These are phyloP conservation scores for Toxicodendron radicans DNA, from an alignment of 345 rosid species.

Conservation along the genomic window DNA sequence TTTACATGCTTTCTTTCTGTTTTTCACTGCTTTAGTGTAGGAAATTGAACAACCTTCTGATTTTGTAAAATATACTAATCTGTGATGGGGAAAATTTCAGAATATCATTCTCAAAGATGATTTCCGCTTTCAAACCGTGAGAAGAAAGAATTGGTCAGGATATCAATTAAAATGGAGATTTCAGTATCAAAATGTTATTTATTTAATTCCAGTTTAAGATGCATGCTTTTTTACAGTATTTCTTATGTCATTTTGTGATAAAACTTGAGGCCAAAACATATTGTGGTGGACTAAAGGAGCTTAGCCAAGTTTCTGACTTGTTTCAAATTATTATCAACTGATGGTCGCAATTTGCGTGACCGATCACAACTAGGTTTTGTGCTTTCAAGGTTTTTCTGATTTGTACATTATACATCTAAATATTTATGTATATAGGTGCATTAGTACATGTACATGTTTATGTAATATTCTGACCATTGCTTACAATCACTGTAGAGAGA, in stretches of 20 bases:
- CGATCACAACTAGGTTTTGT: background rate
- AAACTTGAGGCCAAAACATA: background rate
- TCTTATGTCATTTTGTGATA: background rate
- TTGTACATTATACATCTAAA: background rate
- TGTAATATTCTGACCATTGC: background rate
- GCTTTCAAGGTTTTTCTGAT: background rate
- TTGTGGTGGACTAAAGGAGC: background rate
- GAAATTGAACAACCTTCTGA: background rate
- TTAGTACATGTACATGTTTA: background rate
- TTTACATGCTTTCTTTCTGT: background rate
- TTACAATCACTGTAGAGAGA: slow-evolving; percentile 33
- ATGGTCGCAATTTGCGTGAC: background rate
- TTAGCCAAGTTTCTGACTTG: background rate
- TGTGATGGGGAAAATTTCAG: background rate
- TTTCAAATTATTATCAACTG: background rate
- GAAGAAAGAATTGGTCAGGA: background rate
- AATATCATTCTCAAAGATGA: background rate
- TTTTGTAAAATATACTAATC: background rate
- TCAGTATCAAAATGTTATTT: background rate
- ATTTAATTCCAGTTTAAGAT: background rate
- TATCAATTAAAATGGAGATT: background rate
- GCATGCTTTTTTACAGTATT: background rate
- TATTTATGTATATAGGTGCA: background rate
- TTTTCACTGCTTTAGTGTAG: background rate
- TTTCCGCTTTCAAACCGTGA: background rate